Evolutionary conservation across 2,329 filamentous ascomycete genomes (phyloP), one percentile per base, ranked within the genome.

Genomic region (Penicillium sp.): DNA sequence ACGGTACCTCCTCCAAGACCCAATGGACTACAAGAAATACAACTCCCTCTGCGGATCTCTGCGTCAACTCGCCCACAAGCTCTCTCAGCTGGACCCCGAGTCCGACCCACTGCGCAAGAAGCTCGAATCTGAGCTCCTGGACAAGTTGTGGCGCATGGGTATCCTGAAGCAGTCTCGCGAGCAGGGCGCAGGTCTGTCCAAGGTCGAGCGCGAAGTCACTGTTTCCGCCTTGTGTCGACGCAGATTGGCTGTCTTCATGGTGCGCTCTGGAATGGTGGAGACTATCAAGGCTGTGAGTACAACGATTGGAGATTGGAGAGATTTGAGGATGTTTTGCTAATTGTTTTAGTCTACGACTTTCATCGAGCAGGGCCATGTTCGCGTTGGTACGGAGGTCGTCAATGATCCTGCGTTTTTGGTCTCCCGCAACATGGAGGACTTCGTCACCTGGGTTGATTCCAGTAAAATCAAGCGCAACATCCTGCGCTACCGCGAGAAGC

Each of bases 381-480:
- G 93, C 45, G 91, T 96, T 1, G 93, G 93, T 11, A 92, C 91
- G 0, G 91, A 97, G 69, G 89, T 92, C 1, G 83, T 97, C 24
- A 95, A 90, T 2, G 93, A 97, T 71, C 87, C 92, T 27, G 92
- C 92, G 0, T 97, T 92, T 67, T 75, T 97, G 49, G 91, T 97
- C 7, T 94, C 90, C 36, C 82, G 92, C 61, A 89, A 86, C 57
- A 90, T 96, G 83, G 93, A 97, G 76, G 93, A 97, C 76, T 96
- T 95, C 72, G 89, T 97, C 16, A 97, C 93, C 0, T 97, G 93
- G 93, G 88, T 93, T 9, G 90, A 95, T 67, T 91, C 90, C 56
- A 95, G 90, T 75, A 97, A 97, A 88, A 92, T 97, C 73, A 96
- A 96, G 88, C 84, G 89, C 70, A 94, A 92, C 71, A 96, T 97